phyloP scores from a whole-genome alignment of 192 early-diverging fungal species.

The Funneliformis geosporum region DNA sequence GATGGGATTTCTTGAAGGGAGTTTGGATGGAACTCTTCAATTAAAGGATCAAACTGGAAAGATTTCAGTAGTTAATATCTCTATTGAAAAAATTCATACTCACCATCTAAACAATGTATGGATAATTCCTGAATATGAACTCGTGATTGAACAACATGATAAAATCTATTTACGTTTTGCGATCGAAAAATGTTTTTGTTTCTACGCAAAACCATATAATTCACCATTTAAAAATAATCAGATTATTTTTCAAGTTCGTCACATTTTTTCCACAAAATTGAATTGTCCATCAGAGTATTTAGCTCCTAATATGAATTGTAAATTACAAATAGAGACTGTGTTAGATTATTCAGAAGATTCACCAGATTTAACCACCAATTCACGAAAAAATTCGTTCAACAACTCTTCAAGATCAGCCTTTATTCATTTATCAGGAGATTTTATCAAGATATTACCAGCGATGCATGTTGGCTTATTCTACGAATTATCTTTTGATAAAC shows the following conservation, averaged over 20 bases:
- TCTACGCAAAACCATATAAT: not conserved
- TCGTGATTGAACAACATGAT: not conserved
- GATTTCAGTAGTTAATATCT: not conserved
- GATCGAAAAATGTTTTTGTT: constrained; percentile 13
- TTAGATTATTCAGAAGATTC: too few relatives aligned
- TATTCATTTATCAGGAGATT: not conserved
- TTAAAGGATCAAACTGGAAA: constrained; percentile 1
- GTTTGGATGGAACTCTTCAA: constrained; percentile 5
- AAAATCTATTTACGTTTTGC: constrained; percentile 7
- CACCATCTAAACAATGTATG: constrained; percentile 7
- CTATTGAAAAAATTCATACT: not conserved
- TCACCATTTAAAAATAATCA: too few relatives aligned
- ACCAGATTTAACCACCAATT: not conserved
- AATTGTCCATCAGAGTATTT: not conserved
- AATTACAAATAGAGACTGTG: not conserved
- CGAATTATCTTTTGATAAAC: not conserved
- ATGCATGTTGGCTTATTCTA: not conserved
- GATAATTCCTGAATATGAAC: constrained; percentile 5
- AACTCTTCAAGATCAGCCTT: not conserved
- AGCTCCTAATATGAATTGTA: not conserved
- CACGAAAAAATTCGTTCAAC: not conserved
- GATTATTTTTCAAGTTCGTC: not conserved
- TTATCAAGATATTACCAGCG: constrained; percentile 1
- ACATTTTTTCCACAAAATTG: not conserved
- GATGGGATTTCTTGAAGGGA: not conserved